phyloP scores from a whole-genome alignment of 139 green algal species.

The Chlorella ohadii region DNA sequence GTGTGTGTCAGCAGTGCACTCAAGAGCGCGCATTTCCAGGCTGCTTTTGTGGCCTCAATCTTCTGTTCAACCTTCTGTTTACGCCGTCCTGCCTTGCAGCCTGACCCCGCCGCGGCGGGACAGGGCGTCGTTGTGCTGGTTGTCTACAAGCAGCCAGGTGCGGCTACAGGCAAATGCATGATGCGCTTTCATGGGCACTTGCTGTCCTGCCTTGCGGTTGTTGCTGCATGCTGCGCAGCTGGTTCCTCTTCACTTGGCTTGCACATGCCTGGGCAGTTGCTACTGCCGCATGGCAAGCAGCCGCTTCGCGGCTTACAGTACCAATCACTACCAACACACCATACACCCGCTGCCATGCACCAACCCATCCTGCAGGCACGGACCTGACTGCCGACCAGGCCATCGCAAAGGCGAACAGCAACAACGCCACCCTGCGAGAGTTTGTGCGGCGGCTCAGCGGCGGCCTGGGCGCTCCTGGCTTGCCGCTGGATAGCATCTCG shows the following conservation, averaged over 20 bases:
- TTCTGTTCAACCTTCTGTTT: background rate
- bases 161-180: background rate
- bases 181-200: too few species aligned
- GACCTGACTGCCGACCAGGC: background rate
- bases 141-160: background rate
- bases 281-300: background rate
- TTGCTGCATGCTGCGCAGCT: too few species aligned
- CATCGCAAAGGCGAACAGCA: background rate
- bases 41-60: too few species aligned
- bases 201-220: too few species aligned
- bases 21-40: too few species aligned
- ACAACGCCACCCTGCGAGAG: background rate
- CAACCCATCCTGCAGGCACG: background rate
- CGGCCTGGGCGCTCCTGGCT: background rate
- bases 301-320: background rate
- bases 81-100: background rate
- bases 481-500: background rate
- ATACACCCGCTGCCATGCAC: background rate
- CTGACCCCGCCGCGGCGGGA: background rate
- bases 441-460: background rate
- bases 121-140: conserved; percentile 6
- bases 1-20: too few species aligned
- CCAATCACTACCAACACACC: background rate
- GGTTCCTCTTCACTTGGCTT: too few species aligned
- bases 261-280: background rate